These are phyloP conservation scores for Piper longum DNA, from an alignment of 164 flowering plant species.

Conservation along the genomic window DNA sequence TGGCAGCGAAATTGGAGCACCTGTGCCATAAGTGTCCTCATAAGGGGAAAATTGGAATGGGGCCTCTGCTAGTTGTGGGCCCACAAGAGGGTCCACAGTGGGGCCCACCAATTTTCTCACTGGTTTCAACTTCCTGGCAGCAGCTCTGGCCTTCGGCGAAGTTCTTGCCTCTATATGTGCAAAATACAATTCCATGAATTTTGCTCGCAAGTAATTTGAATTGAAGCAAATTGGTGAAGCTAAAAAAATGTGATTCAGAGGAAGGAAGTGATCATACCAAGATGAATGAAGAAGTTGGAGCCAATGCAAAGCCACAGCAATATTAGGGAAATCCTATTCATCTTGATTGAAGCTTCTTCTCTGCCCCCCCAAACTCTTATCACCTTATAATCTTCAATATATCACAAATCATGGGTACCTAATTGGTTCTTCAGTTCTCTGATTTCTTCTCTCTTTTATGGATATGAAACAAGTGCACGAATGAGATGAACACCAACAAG, in stretches of 20 bases:
- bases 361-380: constrained; percentile 5
- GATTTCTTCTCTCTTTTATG: neutral
- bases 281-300: constrained; percentile 18
- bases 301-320: constrained; percentile 15
- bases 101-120: constrained; percentile 14
- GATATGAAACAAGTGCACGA: neutral
- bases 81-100: constrained; percentile 14
- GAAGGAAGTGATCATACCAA: constrained; percentile 21
- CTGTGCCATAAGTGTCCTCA: constrained; percentile 20
- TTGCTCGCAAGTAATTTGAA: neutral
- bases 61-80: constrained; percentile 36
- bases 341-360: neutral
- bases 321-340: neutral
- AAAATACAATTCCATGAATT: neutral
- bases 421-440: neutral
- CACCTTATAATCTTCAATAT: neutral
- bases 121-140: constrained; percentile 15
- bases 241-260: neutral
- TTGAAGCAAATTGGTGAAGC: neutral
- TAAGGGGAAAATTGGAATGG: constrained; percentile 49
- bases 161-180: constrained; percentile 32
- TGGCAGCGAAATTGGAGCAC: constrained; percentile 33
- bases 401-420: neutral
- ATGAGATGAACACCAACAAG: neutral
- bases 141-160: constrained; percentile 9